Evolutionary conservation across 2,329 filamentous ascomycete species (phyloP).

Genomic region (Hypomyces perniciosus): DNA sequence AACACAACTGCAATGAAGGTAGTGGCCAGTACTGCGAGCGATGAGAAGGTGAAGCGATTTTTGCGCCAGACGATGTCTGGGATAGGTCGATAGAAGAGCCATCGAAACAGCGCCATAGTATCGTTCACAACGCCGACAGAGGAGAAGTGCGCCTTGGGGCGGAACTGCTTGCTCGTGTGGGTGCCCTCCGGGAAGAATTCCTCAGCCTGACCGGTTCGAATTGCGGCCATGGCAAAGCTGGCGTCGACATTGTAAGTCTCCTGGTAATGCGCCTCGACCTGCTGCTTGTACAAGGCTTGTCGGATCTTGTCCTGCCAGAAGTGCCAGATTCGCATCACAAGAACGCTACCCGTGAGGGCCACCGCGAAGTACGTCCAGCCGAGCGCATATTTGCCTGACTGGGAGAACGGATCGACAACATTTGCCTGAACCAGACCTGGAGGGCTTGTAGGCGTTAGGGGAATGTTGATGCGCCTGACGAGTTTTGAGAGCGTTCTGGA

Average conservation of each 20-base stretch:
- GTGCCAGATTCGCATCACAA: constrained; percentile 72
- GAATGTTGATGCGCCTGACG: constrained; percentile 53
- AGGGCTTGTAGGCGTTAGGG: constrained; percentile 53
- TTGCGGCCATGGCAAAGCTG: constrained; percentile 38
- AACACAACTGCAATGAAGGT: constrained; percentile 64
- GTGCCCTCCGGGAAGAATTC: constrained; percentile 70
- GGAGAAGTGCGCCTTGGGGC: constrained; percentile 66
- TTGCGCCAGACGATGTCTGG: constrained; percentile 65
- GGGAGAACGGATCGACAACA: constrained; percentile 69
- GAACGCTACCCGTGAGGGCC: constrained; percentile 60
- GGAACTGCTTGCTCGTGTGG: constrained; percentile 52
- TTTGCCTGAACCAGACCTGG: constrained; percentile 57
- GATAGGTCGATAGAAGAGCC: constrained; percentile 82
- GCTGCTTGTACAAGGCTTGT: constrained; percentile 81
- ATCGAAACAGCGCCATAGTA: constrained; percentile 74
- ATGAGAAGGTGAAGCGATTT: constrained; percentile 72
- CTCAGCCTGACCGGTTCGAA: constrained; percentile 46
- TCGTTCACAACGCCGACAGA: constrained; percentile 72
- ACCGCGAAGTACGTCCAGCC: constrained; percentile 87
- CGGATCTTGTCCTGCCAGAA: constrained; percentile 91
- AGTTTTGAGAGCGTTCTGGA: constrained; percentile 33
- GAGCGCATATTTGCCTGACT: constrained; percentile 78
- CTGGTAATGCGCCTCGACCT: constrained; percentile 61
- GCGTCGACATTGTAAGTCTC: constrained; percentile 46
- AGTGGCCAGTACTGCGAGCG: constrained; percentile 64